Evolutionary conservation across 1,139 yeast species (phyloP).

Genomic region (Lodderomyces parapsilosis): DNA sequence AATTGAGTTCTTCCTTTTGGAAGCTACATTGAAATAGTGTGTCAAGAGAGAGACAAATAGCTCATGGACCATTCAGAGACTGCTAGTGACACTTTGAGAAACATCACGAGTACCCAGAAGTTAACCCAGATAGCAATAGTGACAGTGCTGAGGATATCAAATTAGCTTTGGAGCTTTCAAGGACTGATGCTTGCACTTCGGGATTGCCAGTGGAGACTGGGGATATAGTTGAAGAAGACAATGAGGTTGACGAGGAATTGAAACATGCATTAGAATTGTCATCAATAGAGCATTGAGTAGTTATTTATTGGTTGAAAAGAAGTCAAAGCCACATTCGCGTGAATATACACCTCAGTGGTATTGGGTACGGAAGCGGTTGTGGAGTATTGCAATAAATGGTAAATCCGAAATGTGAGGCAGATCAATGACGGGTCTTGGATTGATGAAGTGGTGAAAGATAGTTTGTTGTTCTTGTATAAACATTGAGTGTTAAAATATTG

Average conservation of each 20-base stretch:
- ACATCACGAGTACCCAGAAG: slow-evolving; percentile 13
- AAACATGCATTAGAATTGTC: slow-evolving; percentile 33
- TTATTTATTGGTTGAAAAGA: no score
- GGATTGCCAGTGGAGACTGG: slow-evolving; percentile 1
- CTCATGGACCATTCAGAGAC: slow-evolving; percentile 4
- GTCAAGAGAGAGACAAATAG: not conserved
- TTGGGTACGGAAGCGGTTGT: no score
- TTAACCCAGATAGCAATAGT: not conserved
- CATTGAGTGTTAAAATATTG: no score
- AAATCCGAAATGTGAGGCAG: no score
- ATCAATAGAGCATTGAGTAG: slow-evolving; percentile 13
- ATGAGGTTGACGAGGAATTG: slow-evolving; percentile 18
- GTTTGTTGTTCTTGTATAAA: no score
- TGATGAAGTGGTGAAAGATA: no score
- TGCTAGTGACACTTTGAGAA: slow-evolving; percentile 19
- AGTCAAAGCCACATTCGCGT: no score
- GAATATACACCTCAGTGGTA: no score
- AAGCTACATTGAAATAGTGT: not conserved
- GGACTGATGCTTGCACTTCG: no score
- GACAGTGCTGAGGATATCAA: slow-evolving; percentile 22
- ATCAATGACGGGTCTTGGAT: no score
- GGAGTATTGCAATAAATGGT: no score
- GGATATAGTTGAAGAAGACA: slow-evolving; percentile 7
- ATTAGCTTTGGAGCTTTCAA: slow-evolving; percentile 25
- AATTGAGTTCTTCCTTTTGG: not conserved